Evolutionary conservation across 2,329 filamentous ascomycete genomes (phyloP).

Genomic region (Diaporthe humulicola): DNA sequence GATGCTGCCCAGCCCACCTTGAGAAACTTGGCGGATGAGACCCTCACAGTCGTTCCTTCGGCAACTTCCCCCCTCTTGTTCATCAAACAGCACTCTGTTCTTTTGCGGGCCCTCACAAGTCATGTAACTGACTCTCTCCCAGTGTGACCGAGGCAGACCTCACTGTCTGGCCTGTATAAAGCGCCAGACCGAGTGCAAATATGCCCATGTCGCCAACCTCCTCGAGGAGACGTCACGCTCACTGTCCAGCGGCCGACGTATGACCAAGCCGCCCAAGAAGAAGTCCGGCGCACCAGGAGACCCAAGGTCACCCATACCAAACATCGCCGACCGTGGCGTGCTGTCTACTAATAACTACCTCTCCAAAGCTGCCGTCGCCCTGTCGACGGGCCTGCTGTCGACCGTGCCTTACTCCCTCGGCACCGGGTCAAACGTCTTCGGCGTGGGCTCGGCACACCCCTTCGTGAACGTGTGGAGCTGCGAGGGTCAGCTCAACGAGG

Average conservation of each 20-base stretch:
- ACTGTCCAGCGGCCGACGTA: conserved; percentile 65
- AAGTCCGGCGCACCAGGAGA: conserved; percentile 52
- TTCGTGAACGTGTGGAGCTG: conserved; percentile 91
- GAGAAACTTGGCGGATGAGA: not conserved
- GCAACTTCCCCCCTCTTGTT: not conserved
- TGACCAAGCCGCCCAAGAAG: conserved; percentile 71
- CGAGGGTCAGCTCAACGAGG: conserved; percentile 79
- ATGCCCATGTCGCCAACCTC: conserved; percentile 82
- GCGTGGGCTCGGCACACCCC: conserved; percentile 82
- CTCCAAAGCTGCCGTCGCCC: conserved; percentile 65
- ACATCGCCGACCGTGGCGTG: conserved; percentile 68
- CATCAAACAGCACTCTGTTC: not conserved
- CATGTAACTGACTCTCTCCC: conserved; percentile 33
- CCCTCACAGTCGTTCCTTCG: not conserved
- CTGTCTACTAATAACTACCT: conserved; percentile 57
- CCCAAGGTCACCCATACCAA: conserved; percentile 61
- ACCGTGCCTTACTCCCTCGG: conserved; percentile 80
- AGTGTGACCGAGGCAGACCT: conserved; percentile 83
- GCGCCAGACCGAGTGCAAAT: conserved; percentile 80
- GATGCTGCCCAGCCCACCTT: not conserved
- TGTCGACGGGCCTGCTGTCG: conserved; percentile 74
- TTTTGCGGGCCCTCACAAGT: too few species aligned
- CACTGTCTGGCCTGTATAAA: conserved; percentile 80
- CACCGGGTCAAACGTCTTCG: conserved; percentile 82
- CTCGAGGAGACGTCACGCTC: conserved; percentile 76